Evolutionary conservation across 148 eudicot genomes (phyloP).

Genomic region (Chenopodium quinoa): DNA sequence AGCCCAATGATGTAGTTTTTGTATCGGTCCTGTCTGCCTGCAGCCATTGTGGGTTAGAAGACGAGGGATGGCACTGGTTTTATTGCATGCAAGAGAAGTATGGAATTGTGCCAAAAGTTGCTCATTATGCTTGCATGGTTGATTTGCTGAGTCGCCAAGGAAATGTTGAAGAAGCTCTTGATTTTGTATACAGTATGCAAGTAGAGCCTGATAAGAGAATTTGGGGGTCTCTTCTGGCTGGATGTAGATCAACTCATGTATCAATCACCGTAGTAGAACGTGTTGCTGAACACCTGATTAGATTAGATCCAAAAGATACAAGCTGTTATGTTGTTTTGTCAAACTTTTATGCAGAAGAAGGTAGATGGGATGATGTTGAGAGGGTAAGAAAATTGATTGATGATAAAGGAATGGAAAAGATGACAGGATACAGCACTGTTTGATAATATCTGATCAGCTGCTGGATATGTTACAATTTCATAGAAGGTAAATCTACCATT

Average conservation of each 20-base stretch:
- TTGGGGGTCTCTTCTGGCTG: constrained; percentile 79
- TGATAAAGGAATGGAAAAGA: constrained; percentile 40
- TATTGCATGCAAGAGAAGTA: constrained; percentile 49
- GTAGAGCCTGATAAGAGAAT: constrained; percentile 63
- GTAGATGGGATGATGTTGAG: constrained; percentile 64
- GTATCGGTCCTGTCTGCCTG: constrained; percentile 64
- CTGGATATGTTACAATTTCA: constrained; percentile 10
- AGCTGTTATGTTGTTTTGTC: constrained; percentile 54
- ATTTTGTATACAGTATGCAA: constrained; percentile 62
- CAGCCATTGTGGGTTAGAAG: constrained; percentile 66
- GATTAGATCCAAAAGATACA: constrained; percentile 51
- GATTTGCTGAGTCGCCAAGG: constrained; percentile 76
- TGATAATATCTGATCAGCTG: constrained; percentile 20
- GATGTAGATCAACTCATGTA: constrained; percentile 48
- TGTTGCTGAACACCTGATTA: constrained; percentile 45
- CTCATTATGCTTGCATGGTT: constrained; percentile 78
- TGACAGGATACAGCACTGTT: constrained; percentile 45
- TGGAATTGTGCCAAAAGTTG: constrained; percentile 49
- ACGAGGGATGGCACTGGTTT: constrained; percentile 70
- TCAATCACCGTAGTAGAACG: constrained; percentile 45
- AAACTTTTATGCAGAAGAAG: constrained; percentile 65
- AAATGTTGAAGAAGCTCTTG: constrained; percentile 55
- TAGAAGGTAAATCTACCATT: constrained; percentile 4
- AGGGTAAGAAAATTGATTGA: constrained; percentile 45
- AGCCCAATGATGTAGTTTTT: constrained; percentile 63